phyloP scores from a whole-genome alignment of 768 basidiomycete genomes.

The Amanita rimosa region DNA sequence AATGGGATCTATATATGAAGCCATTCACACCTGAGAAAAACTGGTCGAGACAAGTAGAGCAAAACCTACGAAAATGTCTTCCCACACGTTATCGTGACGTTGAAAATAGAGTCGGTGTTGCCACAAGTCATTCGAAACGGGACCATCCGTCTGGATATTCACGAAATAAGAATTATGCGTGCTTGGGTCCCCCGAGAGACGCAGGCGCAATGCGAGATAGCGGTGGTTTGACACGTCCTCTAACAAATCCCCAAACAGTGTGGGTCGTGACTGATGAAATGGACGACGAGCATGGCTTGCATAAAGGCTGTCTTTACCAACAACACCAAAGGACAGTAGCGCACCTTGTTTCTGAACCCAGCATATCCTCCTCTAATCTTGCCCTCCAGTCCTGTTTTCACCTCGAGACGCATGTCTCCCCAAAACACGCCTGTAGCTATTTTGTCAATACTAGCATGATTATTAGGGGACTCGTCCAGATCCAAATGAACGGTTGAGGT shows the following conservation, averaged over 20 bases:
- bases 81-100: slow-evolving; percentile 58
- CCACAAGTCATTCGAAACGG: slow-evolving; percentile 79
- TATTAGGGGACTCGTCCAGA: slow-evolving; percentile 42
- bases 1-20: slow-evolving; percentile 63
- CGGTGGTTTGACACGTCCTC: slow-evolving; percentile 79
- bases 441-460: slow-evolving; percentile 33
- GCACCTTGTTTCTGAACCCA: slow-evolving; percentile 78
- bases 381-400: slow-evolving; percentile 54
- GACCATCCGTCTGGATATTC: slow-evolving; percentile 85
- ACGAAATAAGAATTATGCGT: slow-evolving; percentile 84
- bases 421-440: slow-evolving; percentile 58
- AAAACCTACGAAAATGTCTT: slow-evolving; percentile 62
- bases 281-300: background rate
- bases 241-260: slow-evolving; percentile 74
- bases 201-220: slow-evolving; percentile 72
- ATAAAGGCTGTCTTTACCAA: background rate
- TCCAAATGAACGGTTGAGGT: slow-evolving; percentile 70
- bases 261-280: slow-evolving; percentile 59
- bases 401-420: slow-evolving; percentile 66
- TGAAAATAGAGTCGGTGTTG: slow-evolving; percentile 85
- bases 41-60: background rate
- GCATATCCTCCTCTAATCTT: slow-evolving; percentile 81
- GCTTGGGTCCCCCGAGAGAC: slow-evolving; percentile 64
- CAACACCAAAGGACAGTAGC: background rate
- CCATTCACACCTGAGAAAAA: too few relatives aligned